These are phyloP conservation scores for Mallotus repandus DNA, from an alignment of 441 rosid species.

Conservation along the genomic window DNA sequence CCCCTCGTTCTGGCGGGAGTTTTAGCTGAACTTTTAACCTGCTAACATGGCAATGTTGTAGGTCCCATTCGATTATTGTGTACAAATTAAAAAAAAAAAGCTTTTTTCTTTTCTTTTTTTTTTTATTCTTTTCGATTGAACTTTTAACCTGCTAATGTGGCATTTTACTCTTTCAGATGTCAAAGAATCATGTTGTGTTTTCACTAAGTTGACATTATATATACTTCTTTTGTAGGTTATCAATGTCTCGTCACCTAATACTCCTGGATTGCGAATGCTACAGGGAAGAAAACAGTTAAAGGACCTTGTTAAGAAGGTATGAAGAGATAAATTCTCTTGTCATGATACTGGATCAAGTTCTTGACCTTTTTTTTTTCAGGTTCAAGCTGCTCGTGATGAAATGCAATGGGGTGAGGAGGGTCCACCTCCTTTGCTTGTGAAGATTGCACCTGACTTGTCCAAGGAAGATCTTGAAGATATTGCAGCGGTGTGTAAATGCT, in stretches of 20 bases:
- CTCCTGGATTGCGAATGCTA: slow-evolving; percentile 92
- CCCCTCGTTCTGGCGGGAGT: no score
- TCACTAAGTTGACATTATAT: not conserved
- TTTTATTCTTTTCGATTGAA: no score
- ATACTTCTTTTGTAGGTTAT: slow-evolving; percentile 53
- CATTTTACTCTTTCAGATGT: not conserved
- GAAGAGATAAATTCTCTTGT: slow-evolving; percentile 35
- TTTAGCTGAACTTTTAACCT: no score
- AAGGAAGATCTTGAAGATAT: slow-evolving; percentile 95
- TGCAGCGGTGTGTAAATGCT: slow-evolving; percentile 69
- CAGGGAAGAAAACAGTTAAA: slow-evolving; percentile 95
- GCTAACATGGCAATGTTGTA: no score
- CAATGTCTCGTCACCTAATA: slow-evolving; percentile 95
- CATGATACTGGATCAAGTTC: slow-evolving; percentile 6
- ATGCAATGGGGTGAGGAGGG: slow-evolving; percentile 99
- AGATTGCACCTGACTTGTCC: slow-evolving; percentile 96
- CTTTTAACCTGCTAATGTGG: not conserved
- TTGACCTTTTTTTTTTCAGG: slow-evolving; percentile 31
- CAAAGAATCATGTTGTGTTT: not conserved
- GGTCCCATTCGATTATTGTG: no score
- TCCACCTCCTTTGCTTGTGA: slow-evolving; percentile 93
- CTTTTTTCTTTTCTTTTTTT: no score
- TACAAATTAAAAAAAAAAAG: no score
- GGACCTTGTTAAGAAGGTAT: slow-evolving; percentile 87
- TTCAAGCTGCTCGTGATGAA: slow-evolving; percentile 98